These are phyloP conservation scores for Epithemia pelagica DNA, from an alignment of 108 stramenopile species.

Conservation along the genomic window DNA sequence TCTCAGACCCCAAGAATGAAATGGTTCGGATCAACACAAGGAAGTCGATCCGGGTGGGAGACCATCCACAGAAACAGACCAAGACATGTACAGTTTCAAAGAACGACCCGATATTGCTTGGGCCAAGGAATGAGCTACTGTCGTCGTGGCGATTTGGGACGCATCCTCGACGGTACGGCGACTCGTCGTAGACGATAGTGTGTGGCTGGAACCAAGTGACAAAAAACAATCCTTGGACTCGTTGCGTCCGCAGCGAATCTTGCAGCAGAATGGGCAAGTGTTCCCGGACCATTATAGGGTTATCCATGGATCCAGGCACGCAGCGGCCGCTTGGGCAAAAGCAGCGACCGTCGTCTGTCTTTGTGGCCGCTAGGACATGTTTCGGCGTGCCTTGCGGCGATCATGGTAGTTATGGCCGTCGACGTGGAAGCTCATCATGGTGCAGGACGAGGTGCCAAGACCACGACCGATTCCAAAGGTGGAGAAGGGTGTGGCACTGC, in stretches of 20 bases:
- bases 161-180: not conserved
- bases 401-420: not conserved
- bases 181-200: no score
- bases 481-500: constrained; percentile 16
- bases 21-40: constrained; percentile 1
- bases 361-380: not conserved
- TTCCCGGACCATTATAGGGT: no score
- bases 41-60: not conserved
- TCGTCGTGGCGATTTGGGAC: not conserved
- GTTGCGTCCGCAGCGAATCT: not conserved
- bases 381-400: not conserved
- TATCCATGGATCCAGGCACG: no score
- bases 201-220: constrained; percentile 3
- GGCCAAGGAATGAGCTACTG: constrained; percentile 9
- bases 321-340: not conserved
- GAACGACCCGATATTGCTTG: constrained; percentile 5
- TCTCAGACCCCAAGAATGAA: constrained; percentile 8
- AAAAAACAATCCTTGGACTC: constrained; percentile 12
- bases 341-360: not conserved
- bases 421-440: not conserved
- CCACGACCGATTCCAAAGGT: not conserved
- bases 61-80: constrained; percentile 11
- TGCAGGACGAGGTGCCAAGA: not conserved
- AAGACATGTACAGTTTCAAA: constrained; percentile 6
- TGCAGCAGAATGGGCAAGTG: constrained; percentile 1